These are phyloP conservation scores for Trichoderma koningiopsis DNA, from an alignment of 2,329 filamentous ascomycete species.

Conservation along the genomic window DNA sequence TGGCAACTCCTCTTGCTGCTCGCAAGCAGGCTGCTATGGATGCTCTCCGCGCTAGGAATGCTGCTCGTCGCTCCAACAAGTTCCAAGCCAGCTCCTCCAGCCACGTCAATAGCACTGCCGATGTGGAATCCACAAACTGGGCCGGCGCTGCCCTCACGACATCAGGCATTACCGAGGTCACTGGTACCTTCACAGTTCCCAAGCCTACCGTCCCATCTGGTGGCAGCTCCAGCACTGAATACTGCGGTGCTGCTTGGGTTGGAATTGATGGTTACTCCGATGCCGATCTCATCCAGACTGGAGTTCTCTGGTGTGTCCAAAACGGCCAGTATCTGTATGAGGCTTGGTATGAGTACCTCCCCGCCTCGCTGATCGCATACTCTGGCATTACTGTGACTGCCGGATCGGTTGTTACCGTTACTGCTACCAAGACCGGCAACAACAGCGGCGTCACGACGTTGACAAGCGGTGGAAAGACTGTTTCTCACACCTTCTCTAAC, in stretches of 20 bases:
- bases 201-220: constrained; percentile 5
- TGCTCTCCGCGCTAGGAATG: constrained; percentile 1
- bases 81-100: neutral
- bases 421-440: constrained; percentile 7
- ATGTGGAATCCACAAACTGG: constrained; percentile 4
- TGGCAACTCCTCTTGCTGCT: neutral
- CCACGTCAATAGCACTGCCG: neutral
- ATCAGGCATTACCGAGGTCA: constrained; percentile 4
- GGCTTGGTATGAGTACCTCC: constrained; percentile 19
- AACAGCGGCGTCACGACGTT: constrained; percentile 6
- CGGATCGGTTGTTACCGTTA: constrained; percentile 16
- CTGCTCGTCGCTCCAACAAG: neutral
- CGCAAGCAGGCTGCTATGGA: constrained; percentile 16
- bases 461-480: neutral
- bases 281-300: constrained; percentile 16
- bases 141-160: neutral
- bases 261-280: constrained; percentile 13
- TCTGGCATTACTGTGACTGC: neutral
- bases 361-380: neutral
- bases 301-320: constrained; percentile 7
- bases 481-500: neutral
- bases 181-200: constrained; percentile 10
- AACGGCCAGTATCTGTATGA: neutral
- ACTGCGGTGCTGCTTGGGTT: constrained; percentile 16
- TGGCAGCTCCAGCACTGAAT: neutral